Evolutionary conservation across 2,329 filamentous ascomycete genomes (phyloP), one percentile per base, ranked within the genome.

Genomic region (Calycina herbarum): DNA sequence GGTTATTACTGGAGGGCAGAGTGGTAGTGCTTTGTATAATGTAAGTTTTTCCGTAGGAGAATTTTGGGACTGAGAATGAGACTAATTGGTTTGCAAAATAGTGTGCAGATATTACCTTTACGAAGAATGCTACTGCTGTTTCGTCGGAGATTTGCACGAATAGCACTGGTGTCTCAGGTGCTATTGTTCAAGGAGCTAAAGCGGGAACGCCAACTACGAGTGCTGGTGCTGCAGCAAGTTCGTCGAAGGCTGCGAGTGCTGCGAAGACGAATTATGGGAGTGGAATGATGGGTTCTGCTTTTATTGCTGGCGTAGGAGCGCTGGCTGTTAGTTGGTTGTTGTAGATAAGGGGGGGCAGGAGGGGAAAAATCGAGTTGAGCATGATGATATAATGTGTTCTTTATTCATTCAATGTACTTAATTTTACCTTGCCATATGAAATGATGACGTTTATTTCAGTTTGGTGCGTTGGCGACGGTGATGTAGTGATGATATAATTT

Each of bases 71-170:
- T 20, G 59, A 29, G 29, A 58, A 40, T 2, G 5, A 6, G 20
- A 61, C 20, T 57, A 35, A 54, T 68, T 72, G 61, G 75, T 65
- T 13, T 63, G 29, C 24, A 58, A 45, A 63, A 2, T 67, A 89
- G 87, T 94, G 91, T 77, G 88, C 90, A 73, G 90, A 94, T 72
- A 85, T 93, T 70, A 88, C 85, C 31, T 89, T 94, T 79, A 83
- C 82, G 38, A 78, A 79, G 61, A 78, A 79, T 11, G 81, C 85
- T 4, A 79, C 82, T 20, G 75, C 79, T 8, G 79, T 83, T 17
- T 74, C 78, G 31, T 78, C 75, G 33, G 78, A 79, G 51, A 76
- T 81, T 65, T 92, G 89, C 82, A 79, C 78, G 67, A 90, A 89
- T 71, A 83, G 82, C 33, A 79, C 91, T 57, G 79, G 79, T 4